phyloP scores from a whole-genome alignment of 768 basidiomycete genomes.

The Suillus discolor region DNA sequence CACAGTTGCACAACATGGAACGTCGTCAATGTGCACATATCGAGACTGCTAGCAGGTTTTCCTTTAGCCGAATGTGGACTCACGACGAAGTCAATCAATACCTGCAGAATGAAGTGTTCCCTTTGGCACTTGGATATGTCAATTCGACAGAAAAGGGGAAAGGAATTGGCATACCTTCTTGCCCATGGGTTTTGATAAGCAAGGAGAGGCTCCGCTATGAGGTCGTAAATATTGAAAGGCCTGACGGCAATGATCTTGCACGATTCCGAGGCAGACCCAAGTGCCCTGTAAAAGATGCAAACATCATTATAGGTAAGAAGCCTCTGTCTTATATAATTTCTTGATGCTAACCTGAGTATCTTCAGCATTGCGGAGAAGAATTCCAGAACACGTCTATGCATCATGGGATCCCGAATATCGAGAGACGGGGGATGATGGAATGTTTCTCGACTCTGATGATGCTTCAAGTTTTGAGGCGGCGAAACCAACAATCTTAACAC shows the following conservation, averaged over 20 bases:
- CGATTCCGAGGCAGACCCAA: slow-evolving; percentile 5
- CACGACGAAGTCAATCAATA: background rate
- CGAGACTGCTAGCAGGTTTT: background rate
- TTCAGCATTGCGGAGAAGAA: background rate
- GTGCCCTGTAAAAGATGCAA: background rate
- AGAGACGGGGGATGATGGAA: background rate
- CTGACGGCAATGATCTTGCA: background rate
- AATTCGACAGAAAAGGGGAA: background rate
- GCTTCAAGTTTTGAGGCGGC: background rate
- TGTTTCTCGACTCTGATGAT: background rate
- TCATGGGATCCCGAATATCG: slow-evolving; percentile 8
- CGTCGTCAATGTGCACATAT: background rate
- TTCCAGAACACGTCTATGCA: slow-evolving; percentile 1
- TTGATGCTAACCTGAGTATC: background rate
- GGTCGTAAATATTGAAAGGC: background rate
- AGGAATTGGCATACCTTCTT: background rate
- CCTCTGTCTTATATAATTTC: background rate
- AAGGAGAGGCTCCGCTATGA: slow-evolving; percentile 7
- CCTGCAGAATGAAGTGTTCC: background rate
- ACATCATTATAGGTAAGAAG: slow-evolving; percentile 7
- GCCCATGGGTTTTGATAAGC: slow-evolving; percentile 4
- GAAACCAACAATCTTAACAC: background rate
- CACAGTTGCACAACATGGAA: background rate
- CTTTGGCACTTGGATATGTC: background rate
- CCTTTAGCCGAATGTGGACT: background rate